These are phyloP conservation scores for Ploettnerulaceae sp. DNA, from an alignment of 2,329 filamentous ascomycete genomes.

Conservation along the genomic window DNA sequence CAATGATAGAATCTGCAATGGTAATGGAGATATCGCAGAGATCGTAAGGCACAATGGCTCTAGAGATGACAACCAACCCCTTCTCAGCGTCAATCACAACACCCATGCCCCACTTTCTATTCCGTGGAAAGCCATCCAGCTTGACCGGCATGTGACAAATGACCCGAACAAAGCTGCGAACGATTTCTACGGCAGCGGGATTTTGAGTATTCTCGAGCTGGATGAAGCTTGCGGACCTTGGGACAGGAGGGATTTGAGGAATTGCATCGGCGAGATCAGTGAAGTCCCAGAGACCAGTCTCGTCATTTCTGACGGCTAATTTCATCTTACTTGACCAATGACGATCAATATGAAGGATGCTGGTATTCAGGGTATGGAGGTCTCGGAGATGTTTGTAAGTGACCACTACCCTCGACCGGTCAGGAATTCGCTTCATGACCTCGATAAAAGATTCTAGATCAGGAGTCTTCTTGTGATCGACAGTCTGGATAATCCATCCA, in stretches of 20 bases:
- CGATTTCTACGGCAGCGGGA: conserved; percentile 84
- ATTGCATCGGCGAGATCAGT: conserved; percentile 76
- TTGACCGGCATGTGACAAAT: conserved; percentile 92
- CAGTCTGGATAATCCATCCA: conserved; percentile 88
- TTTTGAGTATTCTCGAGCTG: conserved; percentile 84
- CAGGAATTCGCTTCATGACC: conserved; percentile 83
- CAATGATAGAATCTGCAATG: conserved; percentile 92
- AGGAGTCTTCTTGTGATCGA: conserved; percentile 87
- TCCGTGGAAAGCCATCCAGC: conserved; percentile 94
- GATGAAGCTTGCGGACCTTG: conserved; percentile 83
- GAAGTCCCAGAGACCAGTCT: conserved; percentile 92
- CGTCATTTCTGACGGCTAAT: conserved; percentile 83
- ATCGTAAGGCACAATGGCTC: conserved; percentile 93
- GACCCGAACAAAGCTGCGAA: conserved; percentile 91
- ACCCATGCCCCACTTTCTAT: conserved; percentile 90
- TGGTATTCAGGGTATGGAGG: conserved; percentile 88
- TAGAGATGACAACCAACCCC: conserved; percentile 87
- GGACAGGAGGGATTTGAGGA: conserved; percentile 65
- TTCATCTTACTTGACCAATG: conserved; percentile 97
- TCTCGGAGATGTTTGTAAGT: conserved; percentile 95
- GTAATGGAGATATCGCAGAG: conserved; percentile 95
- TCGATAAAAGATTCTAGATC: conserved; percentile 85
- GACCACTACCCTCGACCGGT: conserved; percentile 78
- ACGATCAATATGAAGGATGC: conserved; percentile 85
- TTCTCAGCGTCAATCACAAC: conserved; percentile 97